Evolutionary conservation across 2,329 filamentous ascomycete species (phyloP).

Genomic region (Paecilomyces sp.): DNA sequence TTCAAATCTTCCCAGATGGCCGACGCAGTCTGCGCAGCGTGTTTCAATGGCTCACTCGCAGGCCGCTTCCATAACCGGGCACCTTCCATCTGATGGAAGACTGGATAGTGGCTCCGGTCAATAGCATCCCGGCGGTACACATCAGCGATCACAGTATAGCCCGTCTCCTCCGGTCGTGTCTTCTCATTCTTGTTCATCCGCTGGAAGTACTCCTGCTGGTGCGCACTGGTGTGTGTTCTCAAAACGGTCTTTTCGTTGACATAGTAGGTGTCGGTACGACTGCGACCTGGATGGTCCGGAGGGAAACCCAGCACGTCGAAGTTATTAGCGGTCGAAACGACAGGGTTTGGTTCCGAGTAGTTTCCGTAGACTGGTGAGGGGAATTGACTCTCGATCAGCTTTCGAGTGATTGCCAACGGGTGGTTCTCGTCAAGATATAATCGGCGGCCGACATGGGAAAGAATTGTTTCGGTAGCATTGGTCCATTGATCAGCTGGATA

Average conservation of each 20-base stretch:
- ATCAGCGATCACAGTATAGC: slow-evolving; percentile 87
- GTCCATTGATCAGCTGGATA: slow-evolving; percentile 74
- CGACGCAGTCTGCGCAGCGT: slow-evolving; percentile 42
- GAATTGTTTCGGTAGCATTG: slow-evolving; percentile 71
- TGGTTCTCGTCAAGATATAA: slow-evolving; percentile 91
- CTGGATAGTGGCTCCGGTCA: slow-evolving; percentile 88
- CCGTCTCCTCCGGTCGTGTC: slow-evolving; percentile 42
- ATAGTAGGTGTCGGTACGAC: slow-evolving; percentile 90
- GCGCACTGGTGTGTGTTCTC: slow-evolving; percentile 89
- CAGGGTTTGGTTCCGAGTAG: slow-evolving; percentile 71
- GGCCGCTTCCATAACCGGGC: slow-evolving; percentile 79
- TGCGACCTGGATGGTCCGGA: slow-evolving; percentile 77
- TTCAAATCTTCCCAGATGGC: slow-evolving; percentile 64
- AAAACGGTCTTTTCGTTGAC: slow-evolving; percentile 77
- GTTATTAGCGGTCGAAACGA: slow-evolving; percentile 80
- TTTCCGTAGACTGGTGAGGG: slow-evolving; percentile 63
- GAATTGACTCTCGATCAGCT: slow-evolving; percentile 88
- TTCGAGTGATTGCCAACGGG: slow-evolving; percentile 80
- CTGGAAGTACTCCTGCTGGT: slow-evolving; percentile 78
- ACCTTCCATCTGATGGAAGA: slow-evolving; percentile 99
- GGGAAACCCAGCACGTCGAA: slow-evolving; percentile 97
- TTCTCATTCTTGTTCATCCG: slow-evolving; percentile 45
- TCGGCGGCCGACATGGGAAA: slow-evolving; percentile 64
- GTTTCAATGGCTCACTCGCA: slow-evolving; percentile 19
- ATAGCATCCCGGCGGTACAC: slow-evolving; percentile 94